These are phyloP conservation scores for Solanum chilense DNA, from an alignment of 257 asterid species.

Conservation along the genomic window DNA sequence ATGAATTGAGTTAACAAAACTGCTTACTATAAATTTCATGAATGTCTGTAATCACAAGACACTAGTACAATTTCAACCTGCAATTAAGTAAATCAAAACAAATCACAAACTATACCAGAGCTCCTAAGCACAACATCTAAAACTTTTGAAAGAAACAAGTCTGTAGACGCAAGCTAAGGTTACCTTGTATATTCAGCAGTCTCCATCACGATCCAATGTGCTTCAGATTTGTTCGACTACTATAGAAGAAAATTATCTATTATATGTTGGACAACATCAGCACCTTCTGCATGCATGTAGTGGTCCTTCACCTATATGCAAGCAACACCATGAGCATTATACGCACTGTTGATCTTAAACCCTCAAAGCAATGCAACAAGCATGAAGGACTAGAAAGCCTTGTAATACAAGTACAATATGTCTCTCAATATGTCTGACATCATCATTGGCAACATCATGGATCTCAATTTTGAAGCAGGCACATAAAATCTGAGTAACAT, in stretches of 20 bases:
- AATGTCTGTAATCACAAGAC: not conserved
- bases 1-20: not conserved
- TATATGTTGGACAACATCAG: constrained; percentile 86
- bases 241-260: constrained; percentile 67
- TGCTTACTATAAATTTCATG: not conserved
- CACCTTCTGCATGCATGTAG: constrained; percentile 70
- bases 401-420: not conserved
- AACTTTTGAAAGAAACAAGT: not conserved
- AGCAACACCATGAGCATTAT: not conserved
- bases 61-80: not conserved
- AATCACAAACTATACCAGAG: not conserved
- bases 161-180: not conserved
- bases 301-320: constrained; percentile 65
- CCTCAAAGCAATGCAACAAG: constrained; percentile 17
- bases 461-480: not conserved
- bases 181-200: not conserved
- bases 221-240: not conserved
- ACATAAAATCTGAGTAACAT: not conserved
- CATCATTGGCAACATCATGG: not conserved
- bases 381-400: not conserved
- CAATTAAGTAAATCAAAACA: not conserved
- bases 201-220: not conserved
- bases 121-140: not conserved
- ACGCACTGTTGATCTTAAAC: constrained; percentile 37
- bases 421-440: not conserved